phyloP scores from a whole-genome alignment of 2,329 filamentous ascomycete genomes.

The Graphium sp. region DNA sequence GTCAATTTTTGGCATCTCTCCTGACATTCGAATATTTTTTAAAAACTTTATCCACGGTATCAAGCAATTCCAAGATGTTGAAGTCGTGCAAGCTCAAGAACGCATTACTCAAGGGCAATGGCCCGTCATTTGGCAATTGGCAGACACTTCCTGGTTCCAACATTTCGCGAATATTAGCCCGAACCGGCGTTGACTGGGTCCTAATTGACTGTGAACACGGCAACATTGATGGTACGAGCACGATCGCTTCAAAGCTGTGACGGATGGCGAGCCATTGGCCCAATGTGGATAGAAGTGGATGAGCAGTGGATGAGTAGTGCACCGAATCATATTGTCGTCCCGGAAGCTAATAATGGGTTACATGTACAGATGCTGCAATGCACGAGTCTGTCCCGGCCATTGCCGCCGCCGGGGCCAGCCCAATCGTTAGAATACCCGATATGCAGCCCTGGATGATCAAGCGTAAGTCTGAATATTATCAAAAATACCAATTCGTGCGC shows the following conservation, averaged over 20 bases:
- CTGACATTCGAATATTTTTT: too few relatives aligned
- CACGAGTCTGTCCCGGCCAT: constrained; percentile 27
- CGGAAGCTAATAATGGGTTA: too few relatives aligned
- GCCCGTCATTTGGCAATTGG: constrained; percentile 39
- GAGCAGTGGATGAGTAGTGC: too few relatives aligned
- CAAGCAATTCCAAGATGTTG: constrained; percentile 16
- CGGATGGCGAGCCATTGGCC: too few relatives aligned
- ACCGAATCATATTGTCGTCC: too few relatives aligned
- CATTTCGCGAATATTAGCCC: constrained; percentile 40
- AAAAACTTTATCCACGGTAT: too few relatives aligned
- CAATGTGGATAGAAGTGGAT: too few relatives aligned
- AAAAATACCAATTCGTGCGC: too few relatives aligned
- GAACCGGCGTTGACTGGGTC: constrained; percentile 37
- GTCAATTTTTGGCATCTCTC: too few relatives aligned
- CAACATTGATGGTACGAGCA: constrained; percentile 16
- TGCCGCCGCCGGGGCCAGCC: constrained; percentile 19
- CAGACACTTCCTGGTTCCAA: constrained; percentile 47
- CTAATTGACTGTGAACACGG: constrained; percentile 29
- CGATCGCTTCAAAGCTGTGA: too few relatives aligned
- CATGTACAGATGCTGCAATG: constrained; percentile 21
- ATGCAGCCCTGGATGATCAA: constrained; percentile 27
- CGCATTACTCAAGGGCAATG: constrained; percentile 26
- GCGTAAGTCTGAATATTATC: too few relatives aligned
- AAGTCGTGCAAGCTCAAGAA: constrained; percentile 29
- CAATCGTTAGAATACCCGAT: constrained; percentile 19